Base-by-base conservation (phyloP, 345 rosid genomes). In the Populus pruinosa region DNA sequence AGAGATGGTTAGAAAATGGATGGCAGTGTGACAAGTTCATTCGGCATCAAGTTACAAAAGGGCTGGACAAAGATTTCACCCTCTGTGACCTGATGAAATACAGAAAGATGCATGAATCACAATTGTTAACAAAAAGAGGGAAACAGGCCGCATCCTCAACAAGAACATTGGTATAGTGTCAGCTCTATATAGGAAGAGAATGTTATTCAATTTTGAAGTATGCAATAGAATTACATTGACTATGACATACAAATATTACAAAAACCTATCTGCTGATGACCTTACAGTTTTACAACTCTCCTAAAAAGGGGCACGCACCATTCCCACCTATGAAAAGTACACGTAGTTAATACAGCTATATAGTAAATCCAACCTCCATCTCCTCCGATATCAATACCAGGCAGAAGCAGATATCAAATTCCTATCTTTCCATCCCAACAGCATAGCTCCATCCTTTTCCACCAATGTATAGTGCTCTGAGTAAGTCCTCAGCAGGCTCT, bases 361-460 rank as follows among this genome's bases (percentile, higher is more conserved):
- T 47, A 1, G 29, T n/a, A 59, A 1, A 59, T n/a, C 29, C 29
- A n/a, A 23, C 27, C 29, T 59, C 5, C 43, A 41, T 31, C 35
- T 47, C 44, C 29, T 66, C 62, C 29, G 2, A 3, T 16, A 71
- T 87, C 82, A 91, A 56, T 76, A 83, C 96, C 96, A 90, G 72
- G 96, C 96, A 27, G 96, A 91, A 13, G 92, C 96, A 8, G 93
- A 90, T 53, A 90, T 39, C 77, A 91, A 68, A 79, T 75, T 84
- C 83, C 93, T 86, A 12, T 88, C 85, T 76, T 88, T 90, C 96
- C 96, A 91, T 0, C 91, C 93, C 82, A 90, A 70, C 74, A 90
- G 70, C 90, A 88, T 86, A 8, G 93, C 92, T 20, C 90, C 96
- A 82, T 87, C 92, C 71, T 77, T 86, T 87, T 91, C 96, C 64